Evolutionary conservation across 2,329 filamentous ascomycete species (phyloP).

Genomic region (Aphanocladium album): DNA sequence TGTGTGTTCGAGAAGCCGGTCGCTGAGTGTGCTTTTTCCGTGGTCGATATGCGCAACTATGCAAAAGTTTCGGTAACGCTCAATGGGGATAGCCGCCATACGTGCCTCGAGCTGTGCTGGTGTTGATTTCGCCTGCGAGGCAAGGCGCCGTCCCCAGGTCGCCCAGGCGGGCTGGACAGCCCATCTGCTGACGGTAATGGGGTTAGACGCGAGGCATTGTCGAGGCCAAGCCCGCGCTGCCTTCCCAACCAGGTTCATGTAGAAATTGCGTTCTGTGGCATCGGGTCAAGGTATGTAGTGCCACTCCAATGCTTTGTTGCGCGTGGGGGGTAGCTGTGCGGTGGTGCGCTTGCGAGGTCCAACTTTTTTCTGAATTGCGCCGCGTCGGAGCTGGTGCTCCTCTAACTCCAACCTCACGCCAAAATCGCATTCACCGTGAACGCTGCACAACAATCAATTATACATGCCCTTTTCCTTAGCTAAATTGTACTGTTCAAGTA

Average conservation of each 20-base stretch:
- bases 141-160: neutral
- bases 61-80: slow-evolving; percentile 89
- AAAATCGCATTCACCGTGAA: no score
- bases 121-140: slow-evolving; percentile 23
- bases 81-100: slow-evolving; percentile 71
- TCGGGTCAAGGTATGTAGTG: neutral
- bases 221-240: slow-evolving; percentile 33
- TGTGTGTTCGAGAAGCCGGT: slow-evolving; percentile 87
- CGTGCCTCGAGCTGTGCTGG: slow-evolving; percentile 37
- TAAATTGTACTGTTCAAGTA: no score
- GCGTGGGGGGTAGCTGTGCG: neutral
- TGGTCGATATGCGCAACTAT: slow-evolving; percentile 99
- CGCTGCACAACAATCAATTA: neutral
- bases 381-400: neutral
- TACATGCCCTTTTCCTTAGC: neutral
- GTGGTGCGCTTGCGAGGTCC: neutral
- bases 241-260: slow-evolving; percentile 35
- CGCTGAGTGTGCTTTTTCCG: slow-evolving; percentile 93
- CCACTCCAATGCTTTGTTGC: neutral
- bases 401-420: neutral
- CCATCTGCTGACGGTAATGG: neutral
- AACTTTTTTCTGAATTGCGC: neutral
- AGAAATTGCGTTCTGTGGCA: slow-evolving; percentile 4
- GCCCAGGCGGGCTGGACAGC: neutral
- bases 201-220: slow-evolving; percentile 24